These are phyloP conservation scores for Crepidotus variabilis DNA, from an alignment of 768 basidiomycete genomes.

Conservation along the genomic window DNA sequence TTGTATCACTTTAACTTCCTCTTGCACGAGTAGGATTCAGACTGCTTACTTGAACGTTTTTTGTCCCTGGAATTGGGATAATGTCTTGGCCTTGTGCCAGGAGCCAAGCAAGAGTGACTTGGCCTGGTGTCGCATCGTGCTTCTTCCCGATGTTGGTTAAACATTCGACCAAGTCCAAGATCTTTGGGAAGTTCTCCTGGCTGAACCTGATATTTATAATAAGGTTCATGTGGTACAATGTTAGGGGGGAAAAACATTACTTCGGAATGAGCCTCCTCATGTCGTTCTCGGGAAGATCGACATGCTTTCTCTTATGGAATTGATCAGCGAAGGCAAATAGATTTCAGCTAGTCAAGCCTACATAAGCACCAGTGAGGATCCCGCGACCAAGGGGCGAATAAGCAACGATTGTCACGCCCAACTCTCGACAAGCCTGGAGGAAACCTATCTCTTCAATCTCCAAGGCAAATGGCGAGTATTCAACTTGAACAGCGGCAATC, in stretches of 20 bases:
- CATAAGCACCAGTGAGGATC: conserved; percentile 43
- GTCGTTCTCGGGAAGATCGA: conserved; percentile 36
- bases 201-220: conserved; percentile 22
- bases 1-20: too few species aligned
- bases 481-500: conserved; percentile 23
- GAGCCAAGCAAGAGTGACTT: conserved; percentile 48
- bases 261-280: conserved; percentile 31
- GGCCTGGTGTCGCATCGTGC: conserved; percentile 39
- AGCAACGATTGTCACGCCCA: conserved; percentile 45
- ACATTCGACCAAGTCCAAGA: conserved; percentile 36
- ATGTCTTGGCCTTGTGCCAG: conserved; percentile 43
- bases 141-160: conserved; percentile 33
- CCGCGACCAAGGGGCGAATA: conserved; percentile 54
- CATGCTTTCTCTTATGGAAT: conserved; percentile 27
- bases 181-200: conserved; percentile 44
- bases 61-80: conserved; percentile 48
- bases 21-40: too few species aligned
- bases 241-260: conserved; percentile 9
- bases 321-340: neutral
- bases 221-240: too few species aligned
- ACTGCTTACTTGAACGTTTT: conserved; percentile 31
- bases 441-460: conserved; percentile 40
- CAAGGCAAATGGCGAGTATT: conserved; percentile 45
- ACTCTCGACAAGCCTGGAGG: conserved; percentile 40
- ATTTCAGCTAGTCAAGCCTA: conserved; percentile 19